Conservation (phyloP, 352 stramenopile species). For the Pythium brachiatum region DNA sequence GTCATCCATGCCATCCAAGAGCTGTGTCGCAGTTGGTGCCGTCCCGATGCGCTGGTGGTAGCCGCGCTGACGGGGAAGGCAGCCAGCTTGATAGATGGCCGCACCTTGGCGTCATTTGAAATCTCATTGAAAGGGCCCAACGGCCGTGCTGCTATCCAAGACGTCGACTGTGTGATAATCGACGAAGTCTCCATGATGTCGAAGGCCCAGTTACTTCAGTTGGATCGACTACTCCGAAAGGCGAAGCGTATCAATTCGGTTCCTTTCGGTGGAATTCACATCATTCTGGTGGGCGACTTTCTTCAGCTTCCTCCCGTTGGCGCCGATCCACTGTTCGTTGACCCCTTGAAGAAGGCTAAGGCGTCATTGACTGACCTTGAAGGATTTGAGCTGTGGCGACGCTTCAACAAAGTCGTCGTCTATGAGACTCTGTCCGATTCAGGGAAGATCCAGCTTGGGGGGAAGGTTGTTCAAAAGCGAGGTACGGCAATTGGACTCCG, state of each 20-base stretch:
- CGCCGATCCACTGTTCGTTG: background rate
- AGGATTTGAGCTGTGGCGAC: constrained; percentile 7
- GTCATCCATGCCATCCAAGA: constrained; percentile 12
- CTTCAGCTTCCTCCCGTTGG: background rate
- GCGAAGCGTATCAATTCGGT: background rate
- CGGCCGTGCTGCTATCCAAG: background rate
- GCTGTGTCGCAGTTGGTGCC: background rate
- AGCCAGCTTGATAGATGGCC: constrained; percentile 14
- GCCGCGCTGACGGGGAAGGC: constrained; percentile 18
- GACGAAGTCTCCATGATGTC: constrained; percentile 19
- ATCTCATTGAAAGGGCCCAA: background rate
- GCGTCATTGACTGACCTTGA: background rate
- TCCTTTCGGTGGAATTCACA: background rate
- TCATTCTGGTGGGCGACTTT: background rate
- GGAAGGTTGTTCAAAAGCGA: constrained; percentile 24
- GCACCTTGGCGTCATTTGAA: constrained; percentile 1
- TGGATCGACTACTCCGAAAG: background rate
- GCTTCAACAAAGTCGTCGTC: constrained; percentile 16
- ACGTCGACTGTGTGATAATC: constrained; percentile 12
- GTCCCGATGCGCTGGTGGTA: background rate
- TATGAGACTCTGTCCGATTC: constrained; percentile 24
- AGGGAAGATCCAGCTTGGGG: constrained; percentile 23
- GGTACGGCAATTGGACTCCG: constrained; percentile 19
- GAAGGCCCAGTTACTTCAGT: background rate
- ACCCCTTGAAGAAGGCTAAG: background rate